Conservation (phyloP, 2,329 filamentous ascomycete species). For the Diaporthe sp. region DNA sequence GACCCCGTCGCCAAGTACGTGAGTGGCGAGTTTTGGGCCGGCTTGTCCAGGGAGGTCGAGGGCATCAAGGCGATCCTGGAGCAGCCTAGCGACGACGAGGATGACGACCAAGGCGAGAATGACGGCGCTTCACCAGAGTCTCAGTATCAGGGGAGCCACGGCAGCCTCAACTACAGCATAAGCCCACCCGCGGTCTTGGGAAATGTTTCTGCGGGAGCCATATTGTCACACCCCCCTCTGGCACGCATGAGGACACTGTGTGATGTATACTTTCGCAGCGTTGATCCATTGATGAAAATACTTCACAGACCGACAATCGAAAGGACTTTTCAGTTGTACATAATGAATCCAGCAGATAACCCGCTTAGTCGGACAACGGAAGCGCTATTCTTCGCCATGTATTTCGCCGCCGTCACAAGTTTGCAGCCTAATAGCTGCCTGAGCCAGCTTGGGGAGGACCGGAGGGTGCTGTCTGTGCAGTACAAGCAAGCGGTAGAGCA, state of each 20-base stretch:
- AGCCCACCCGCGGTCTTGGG: slow-evolving; percentile 33
- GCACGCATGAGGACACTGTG: slow-evolving; percentile 54
- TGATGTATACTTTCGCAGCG: slow-evolving; percentile 53
- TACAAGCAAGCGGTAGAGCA: slow-evolving; percentile 53
- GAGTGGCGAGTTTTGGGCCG: slow-evolving; percentile 59
- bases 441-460: slow-evolving; percentile 50
- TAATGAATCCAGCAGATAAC: slow-evolving; percentile 42
- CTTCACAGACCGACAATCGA: slow-evolving; percentile 57
- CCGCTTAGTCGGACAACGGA: slow-evolving; percentile 43
- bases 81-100: slow-evolving; percentile 56
- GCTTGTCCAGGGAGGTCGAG: slow-evolving; percentile 58
- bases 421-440: slow-evolving; percentile 49
- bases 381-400: slow-evolving; percentile 57
- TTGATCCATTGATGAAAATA: slow-evolving; percentile 59
- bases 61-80: slow-evolving; percentile 59
- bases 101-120: slow-evolving; percentile 46
- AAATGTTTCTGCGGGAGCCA: slow-evolving; percentile 4
- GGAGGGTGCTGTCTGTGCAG: slow-evolving; percentile 46
- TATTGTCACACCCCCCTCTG: slow-evolving; percentile 50
- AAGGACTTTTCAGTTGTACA: slow-evolving; percentile 46
- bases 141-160: slow-evolving; percentile 27
- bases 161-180: slow-evolving; percentile 15
- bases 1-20: slow-evolving; percentile 50
- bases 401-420: slow-evolving; percentile 55
- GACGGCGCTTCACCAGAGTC: slow-evolving; percentile 47